phyloP scores from a whole-genome alignment of 2,329 filamentous ascomycete genomes.

The Knufia petricola region DNA sequence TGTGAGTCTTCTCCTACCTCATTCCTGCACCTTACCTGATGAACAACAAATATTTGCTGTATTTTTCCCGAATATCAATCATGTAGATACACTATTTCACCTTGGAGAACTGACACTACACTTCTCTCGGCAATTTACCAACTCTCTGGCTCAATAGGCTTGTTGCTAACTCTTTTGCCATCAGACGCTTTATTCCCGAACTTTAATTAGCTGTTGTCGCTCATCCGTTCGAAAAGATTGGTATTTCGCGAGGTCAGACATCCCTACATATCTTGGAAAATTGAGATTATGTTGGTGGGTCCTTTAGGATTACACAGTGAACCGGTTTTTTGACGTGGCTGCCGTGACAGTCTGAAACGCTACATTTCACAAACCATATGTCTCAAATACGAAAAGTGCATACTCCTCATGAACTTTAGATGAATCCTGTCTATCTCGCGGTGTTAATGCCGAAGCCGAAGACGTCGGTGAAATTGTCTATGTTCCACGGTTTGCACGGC shows the following conservation, averaged over 20 bases:
- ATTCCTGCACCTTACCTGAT: slow-evolving; percentile 39
- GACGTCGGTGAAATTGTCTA: too few relatives aligned
- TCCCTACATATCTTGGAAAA: too few relatives aligned
- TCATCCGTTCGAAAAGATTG: too few relatives aligned
- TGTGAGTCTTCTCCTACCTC: slow-evolving; percentile 13
- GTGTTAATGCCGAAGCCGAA: background rate
- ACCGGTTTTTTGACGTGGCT: background rate
- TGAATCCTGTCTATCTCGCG: background rate
- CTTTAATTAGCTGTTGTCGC: too few relatives aligned
- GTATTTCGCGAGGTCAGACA: too few relatives aligned
- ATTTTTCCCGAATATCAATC: slow-evolving; percentile 52
- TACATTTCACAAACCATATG: background rate
- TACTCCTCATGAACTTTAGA: background rate
- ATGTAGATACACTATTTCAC: slow-evolving; percentile 53
- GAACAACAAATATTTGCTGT: slow-evolving; percentile 53
- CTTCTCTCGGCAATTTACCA: background rate
- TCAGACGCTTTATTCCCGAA: too few relatives aligned
- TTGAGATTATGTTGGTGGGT: too few relatives aligned
- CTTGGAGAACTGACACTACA: slow-evolving; percentile 53
- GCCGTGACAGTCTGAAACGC: background rate
- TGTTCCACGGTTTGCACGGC: too few relatives aligned
- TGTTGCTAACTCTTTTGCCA: too few relatives aligned
- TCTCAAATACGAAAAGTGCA: background rate
- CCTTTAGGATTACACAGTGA: background rate
- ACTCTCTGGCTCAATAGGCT: too few relatives aligned